Evolutionary conservation across 768 basidiomycete species (phyloP), one percentile per base, ranked within the genome.

Genomic region (Suillus hirtellus): DNA sequence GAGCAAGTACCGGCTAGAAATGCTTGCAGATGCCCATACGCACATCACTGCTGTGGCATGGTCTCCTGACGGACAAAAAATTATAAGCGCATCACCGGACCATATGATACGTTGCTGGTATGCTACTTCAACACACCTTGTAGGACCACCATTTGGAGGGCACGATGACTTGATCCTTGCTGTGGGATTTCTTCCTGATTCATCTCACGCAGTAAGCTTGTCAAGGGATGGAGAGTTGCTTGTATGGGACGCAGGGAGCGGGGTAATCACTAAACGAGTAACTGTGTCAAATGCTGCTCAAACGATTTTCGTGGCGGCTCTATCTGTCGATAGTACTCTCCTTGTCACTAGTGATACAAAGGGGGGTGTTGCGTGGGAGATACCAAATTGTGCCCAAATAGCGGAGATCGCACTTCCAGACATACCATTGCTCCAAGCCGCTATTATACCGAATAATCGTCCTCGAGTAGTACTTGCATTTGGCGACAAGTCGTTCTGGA

Each of bases 21-120:
- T 40, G 38, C 37, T 38, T 38, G 37, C 37, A 9, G 38, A 27
- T 2, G 2, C 24, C 17, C 38, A 42, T 15, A 3, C 17, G 24
- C 55, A 40, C 4, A 24, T 19, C 1, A 40, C 24, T 11, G 31
- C 68, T 55, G 70, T 75, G 38, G 73, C 73, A 7, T 73, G 72
- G 67, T 72, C 75, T 0, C 73, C 73, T 19, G 63, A 73, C 50
- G 70, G 71, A 44, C 61, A 65, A 10, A 66, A 50, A 42, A 66
- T 75, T 15, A 75, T 72, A 35, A 73, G 68, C 8, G 74, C 61
- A 27, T 66, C 70, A 31, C 70, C 75, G 59, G 75, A 75, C 56
- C 65, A 69, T 1, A 72, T 69, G 1, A 40, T 75, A 47, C 73
- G 70, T n/a, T 70, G 73, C 1, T 75, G 74, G 75, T 38, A 65